Conservation (phyloP, 805 yeast genomes). For the Blastobotrys terrestris region DNA sequence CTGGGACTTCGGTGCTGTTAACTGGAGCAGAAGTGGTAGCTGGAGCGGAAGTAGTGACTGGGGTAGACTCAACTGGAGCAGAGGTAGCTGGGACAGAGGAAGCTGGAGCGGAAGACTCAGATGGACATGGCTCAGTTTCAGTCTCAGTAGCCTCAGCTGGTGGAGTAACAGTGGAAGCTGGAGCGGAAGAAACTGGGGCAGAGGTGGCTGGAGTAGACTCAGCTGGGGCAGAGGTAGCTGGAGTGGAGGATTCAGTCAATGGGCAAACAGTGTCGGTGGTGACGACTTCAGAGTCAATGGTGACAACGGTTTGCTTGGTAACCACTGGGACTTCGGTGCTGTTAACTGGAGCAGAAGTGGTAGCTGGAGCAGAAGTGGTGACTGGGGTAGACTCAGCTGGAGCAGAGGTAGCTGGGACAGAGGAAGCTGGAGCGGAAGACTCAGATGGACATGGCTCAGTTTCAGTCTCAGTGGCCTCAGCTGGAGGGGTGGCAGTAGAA, state of each 20-base stretch:
- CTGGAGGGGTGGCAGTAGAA: constrained; percentile 1
- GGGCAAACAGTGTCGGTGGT: constrained; percentile 16
- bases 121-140: too few relatives aligned
- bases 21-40: constrained; percentile 4
- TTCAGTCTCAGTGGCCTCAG: constrained; percentile 2
- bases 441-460: neutral
- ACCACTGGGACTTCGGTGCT: constrained; percentile 1
- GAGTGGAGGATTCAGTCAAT: constrained; percentile 7
- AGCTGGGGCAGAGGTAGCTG: constrained; percentile 3
- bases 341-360: constrained; percentile 5
- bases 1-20: constrained; percentile 2
- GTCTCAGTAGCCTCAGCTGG: constrained; percentile 8
- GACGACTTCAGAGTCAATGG: constrained; percentile 10
- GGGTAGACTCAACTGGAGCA: neutral
- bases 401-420: constrained; percentile 1
- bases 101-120: too few relatives aligned
- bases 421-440: constrained; percentile 1
- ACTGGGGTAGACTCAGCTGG: neutral
- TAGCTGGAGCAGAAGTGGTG: constrained; percentile 1
- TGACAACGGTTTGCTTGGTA: constrained; percentile 9
- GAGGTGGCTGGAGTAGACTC: constrained; percentile 1
- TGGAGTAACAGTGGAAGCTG: constrained; percentile 6
- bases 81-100: constrained; percentile 1
- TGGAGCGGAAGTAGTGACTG: constrained; percentile 1
- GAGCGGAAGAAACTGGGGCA: too few relatives aligned